Conservation (phyloP, 257 asterid species). For the Solanum clarkiae region DNA sequence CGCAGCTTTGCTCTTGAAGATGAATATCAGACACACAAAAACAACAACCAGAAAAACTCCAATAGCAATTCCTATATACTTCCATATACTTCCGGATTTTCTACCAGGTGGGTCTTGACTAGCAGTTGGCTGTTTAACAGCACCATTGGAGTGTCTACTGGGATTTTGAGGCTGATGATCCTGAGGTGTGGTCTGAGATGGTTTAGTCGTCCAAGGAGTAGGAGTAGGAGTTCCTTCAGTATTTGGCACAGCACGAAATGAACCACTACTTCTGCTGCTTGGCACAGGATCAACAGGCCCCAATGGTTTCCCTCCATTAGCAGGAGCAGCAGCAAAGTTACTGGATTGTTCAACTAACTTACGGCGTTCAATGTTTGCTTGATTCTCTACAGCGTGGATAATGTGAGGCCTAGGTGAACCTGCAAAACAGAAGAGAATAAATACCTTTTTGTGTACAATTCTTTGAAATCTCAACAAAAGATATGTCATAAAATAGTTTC, state of each 20-base stretch:
- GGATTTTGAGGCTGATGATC: slow-evolving; percentile 11
- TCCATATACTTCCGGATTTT: slow-evolving; percentile 24
- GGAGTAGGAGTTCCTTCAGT: slow-evolving; percentile 22
- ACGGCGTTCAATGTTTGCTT: slow-evolving; percentile 31
- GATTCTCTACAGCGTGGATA: slow-evolving; percentile 8
- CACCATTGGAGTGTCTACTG: not conserved
- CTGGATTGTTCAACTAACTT: slow-evolving; percentile 36
- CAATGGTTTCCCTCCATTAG: slow-evolving; percentile 11
- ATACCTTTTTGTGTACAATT: not conserved
- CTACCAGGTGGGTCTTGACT: not conserved
- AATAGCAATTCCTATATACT: slow-evolving; percentile 32
- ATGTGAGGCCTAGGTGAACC: slow-evolving; percentile 22
- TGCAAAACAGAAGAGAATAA: not conserved
- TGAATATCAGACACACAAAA: slow-evolving; percentile 17
- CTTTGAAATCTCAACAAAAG: not conserved
- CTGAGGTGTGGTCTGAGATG: slow-evolving; percentile 6
- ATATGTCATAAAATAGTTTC: not conserved
- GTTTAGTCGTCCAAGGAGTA: not conserved
- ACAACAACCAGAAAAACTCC: slow-evolving; percentile 22
- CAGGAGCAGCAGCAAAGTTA: slow-evolving; percentile 51
- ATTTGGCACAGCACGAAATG: slow-evolving; percentile 66
- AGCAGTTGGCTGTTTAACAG: slow-evolving; percentile 9
- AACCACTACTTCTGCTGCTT: slow-evolving; percentile 74
- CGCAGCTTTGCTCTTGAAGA: slow-evolving; percentile 52
- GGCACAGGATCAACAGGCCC: slow-evolving; percentile 26